Evolutionary conservation across 2,329 filamentous ascomycete genomes (phyloP).

Genomic region (Anisogramma anomala): DNA sequence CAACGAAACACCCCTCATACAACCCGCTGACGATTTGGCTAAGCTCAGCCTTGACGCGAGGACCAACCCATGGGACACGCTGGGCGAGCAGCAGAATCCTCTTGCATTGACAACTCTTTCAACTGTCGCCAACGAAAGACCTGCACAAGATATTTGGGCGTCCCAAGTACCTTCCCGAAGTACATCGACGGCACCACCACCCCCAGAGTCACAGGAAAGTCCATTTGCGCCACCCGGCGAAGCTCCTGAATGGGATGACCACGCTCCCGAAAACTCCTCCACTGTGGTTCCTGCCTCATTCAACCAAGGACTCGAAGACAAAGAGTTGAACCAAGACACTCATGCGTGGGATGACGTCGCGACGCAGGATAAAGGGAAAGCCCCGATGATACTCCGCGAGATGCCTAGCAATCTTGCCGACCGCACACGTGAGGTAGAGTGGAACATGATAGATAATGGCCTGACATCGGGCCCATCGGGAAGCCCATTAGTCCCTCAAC

Average conservation of each 20-base stretch:
- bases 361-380: conserved; percentile 31
- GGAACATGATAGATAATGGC: conserved; percentile 40
- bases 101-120: conserved; percentile 19
- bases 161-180: conserved; percentile 22
- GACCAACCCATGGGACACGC: conserved; percentile 34
- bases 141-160: conserved; percentile 26
- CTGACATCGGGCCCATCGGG: conserved; percentile 23
- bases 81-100: conserved; percentile 21
- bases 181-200: conserved; percentile 21
- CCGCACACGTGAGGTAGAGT: conserved; percentile 27
- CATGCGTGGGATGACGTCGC: conserved; percentile 41
- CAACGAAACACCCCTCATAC: conserved; percentile 16
- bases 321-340: conserved; percentile 28
- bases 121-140: conserved; percentile 21
- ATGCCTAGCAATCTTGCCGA: conserved; percentile 9
- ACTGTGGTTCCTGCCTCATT: conserved; percentile 11
- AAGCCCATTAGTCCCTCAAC: conserved; percentile 28
- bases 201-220: conserved; percentile 23
- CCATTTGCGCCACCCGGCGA: conserved; percentile 28
- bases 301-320: conserved; percentile 18
- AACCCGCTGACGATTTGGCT: conserved; percentile 29
- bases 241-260: conserved; percentile 31
- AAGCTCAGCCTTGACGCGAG: conserved; percentile 32
- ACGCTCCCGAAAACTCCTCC: conserved; percentile 3
- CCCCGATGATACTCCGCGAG: conserved; percentile 18